Evolutionary conservation across 345 rosid species (phyloP).

Genomic region (Diplotaxis tenuifolia): DNA sequence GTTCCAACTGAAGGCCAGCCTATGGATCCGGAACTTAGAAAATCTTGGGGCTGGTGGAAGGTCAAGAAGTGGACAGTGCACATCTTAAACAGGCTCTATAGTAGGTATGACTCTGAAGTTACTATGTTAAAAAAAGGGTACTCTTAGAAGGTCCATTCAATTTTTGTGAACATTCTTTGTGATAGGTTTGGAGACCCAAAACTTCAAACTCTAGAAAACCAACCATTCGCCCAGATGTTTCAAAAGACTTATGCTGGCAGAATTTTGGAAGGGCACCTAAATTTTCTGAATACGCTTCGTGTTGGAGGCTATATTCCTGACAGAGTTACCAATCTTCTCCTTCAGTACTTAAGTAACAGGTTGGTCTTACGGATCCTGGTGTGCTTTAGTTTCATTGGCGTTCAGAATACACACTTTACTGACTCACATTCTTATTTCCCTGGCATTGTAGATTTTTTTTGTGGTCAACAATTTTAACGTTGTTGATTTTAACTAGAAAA

Average conservation of each 20-base stretch:
- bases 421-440: background rate
- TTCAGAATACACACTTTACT: background rate
- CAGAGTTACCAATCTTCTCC: background rate
- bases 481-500: background rate
- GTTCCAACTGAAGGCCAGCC: background rate
- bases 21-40: background rate
- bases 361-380: background rate
- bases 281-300: background rate
- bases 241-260: background rate
- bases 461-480: background rate
- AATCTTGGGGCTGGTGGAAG: slow-evolving; percentile 2
- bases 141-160: background rate
- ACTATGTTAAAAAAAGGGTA: background rate
- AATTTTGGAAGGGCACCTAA: background rate
- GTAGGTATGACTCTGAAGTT: background rate
- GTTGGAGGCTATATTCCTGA: background rate
- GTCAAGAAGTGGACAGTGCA: background rate
- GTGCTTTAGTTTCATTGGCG: background rate
- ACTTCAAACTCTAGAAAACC: background rate
- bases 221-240: background rate
- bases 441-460: background rate
- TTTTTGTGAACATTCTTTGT: background rate
- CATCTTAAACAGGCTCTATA: background rate
- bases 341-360: background rate
- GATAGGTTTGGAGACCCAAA: background rate